These are phyloP conservation scores for Aspergillus luchuensis DNA, from an alignment of 2,329 filamentous ascomycete species.

Conservation along the genomic window DNA sequence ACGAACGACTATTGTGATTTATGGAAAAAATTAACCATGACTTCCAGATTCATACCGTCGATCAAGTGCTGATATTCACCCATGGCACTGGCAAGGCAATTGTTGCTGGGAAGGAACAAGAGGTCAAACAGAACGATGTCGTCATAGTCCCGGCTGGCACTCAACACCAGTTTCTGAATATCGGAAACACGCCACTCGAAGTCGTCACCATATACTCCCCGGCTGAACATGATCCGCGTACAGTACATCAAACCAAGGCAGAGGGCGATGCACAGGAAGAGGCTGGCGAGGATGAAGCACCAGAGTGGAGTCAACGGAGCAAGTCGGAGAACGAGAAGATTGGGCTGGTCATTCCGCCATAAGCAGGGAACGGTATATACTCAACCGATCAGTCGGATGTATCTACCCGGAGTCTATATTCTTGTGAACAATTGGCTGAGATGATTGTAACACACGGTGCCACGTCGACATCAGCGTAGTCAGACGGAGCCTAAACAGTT, in stretches of 20 bases:
- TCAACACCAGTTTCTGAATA: conserved; percentile 67
- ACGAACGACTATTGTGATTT: no score
- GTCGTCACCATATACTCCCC: conserved; percentile 65
- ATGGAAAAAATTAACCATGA: not conserved
- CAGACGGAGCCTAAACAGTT: no score
- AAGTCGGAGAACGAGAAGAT: conserved; percentile 61
- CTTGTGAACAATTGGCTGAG: no score
- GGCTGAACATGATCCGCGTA: conserved; percentile 62
- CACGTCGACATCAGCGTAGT: no score
- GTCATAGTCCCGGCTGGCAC: conserved; percentile 67
- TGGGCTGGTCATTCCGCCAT: conserved; percentile 52
- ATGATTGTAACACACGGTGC: no score
- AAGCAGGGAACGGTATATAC: no score
- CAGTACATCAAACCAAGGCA: conserved; percentile 65
- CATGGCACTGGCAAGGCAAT: conserved; percentile 61
- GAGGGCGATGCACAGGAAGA: conserved; percentile 65
- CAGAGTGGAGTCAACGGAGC: conserved; percentile 59
- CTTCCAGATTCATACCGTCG: conserved; percentile 57
- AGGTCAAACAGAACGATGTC: conserved; percentile 57
- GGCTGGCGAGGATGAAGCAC: conserved; percentile 61
- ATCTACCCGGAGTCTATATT: no score
- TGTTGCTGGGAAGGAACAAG: conserved; percentile 60
- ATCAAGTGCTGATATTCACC: conserved; percentile 67
- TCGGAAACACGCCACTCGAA: conserved; percentile 60
- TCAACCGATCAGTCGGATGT: no score